Conservation (phyloP, 371 early-diverging fungal species). For the Rhizopus delemar region DNA sequence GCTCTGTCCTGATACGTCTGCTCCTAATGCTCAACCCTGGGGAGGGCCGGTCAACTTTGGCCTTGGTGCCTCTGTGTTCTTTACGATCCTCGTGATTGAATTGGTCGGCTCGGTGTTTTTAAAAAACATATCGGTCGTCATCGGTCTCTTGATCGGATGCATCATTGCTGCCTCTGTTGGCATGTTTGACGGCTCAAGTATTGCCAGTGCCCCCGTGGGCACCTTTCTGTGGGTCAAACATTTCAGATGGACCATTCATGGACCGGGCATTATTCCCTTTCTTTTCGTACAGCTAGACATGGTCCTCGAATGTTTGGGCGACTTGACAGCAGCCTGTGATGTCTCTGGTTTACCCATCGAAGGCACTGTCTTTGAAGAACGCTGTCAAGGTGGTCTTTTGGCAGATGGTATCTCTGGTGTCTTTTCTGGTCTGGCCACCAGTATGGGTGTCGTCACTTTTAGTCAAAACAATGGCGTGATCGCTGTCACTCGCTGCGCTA, state of each 20-base stretch:
- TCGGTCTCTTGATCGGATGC: slow-evolving; percentile 59
- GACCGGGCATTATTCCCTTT: slow-evolving; percentile 60
- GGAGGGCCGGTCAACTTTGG: slow-evolving; percentile 40
- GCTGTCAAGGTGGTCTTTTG: slow-evolving; percentile 62
- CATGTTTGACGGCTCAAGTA: slow-evolving; percentile 49
- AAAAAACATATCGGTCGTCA: slow-evolving; percentile 58
- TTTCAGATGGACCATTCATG: slow-evolving; percentile 53
- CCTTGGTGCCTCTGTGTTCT: slow-evolving; percentile 49
- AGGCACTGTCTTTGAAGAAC: slow-evolving; percentile 57
- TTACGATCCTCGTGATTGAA: slow-evolving; percentile 59
- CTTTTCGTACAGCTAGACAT: slow-evolving; percentile 55
- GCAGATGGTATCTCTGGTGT: slow-evolving; percentile 59
- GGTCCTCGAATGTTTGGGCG: slow-evolving; percentile 58
- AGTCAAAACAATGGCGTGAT: slow-evolving; percentile 67
- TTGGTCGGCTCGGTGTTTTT: slow-evolving; percentile 60
- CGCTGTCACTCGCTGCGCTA: slow-evolving; percentile 63
- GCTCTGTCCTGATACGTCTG: slow-evolving; percentile 28
- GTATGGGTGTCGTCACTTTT: slow-evolving; percentile 60
- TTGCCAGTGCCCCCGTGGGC: slow-evolving; percentile 51
- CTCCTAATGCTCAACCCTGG: slow-evolving; percentile 58
- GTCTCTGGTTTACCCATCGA: slow-evolving; percentile 58
- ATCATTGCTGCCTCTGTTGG: slow-evolving; percentile 58
- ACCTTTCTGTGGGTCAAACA: slow-evolving; percentile 64
- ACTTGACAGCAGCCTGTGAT: slow-evolving; percentile 63
- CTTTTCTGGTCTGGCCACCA: slow-evolving; percentile 53